Percentiles rank a stretch among this genome's conserved stretches.
phyloP scores from a whole-genome alignment of 2,329 filamentous ascomycete species.

The Claviceps humidiphila region DNA sequence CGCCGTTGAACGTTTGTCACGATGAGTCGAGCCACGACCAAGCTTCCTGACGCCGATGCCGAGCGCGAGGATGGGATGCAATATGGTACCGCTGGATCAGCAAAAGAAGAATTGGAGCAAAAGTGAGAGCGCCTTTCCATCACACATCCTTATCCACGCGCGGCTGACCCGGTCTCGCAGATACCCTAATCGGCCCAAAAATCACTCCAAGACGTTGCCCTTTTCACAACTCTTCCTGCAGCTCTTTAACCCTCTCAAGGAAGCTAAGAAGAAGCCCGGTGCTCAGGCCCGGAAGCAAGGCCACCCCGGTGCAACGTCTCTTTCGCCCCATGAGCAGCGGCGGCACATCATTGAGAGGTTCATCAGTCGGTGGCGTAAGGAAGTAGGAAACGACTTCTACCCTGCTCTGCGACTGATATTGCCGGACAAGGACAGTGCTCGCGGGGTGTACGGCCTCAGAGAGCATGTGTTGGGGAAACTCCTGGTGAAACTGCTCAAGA shows the following conservation, averaged over 20 bases:
- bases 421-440: constrained; percentile 83
- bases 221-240: constrained; percentile 68
- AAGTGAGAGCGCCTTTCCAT: constrained; percentile 19
- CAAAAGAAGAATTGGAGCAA: constrained; percentile 29
- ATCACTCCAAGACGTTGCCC: constrained; percentile 63
- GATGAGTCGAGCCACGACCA: constrained; percentile 9
- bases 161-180: constrained; percentile 24
- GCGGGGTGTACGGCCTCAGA: constrained; percentile 87
- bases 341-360: constrained; percentile 75
- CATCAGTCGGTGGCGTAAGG: constrained; percentile 71
- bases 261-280: constrained; percentile 63
- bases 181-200: constrained; percentile 71
- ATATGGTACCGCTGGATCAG: constrained; percentile 28
- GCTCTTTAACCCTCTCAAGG: constrained; percentile 68
- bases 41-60: constrained; percentile 26
- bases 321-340: constrained; percentile 64
- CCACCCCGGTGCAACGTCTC: constrained; percentile 41
- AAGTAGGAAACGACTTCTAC: constrained; percentile 87
- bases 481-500: constrained; percentile 84
- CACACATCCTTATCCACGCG: background rate
- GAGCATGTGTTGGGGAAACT: constrained; percentile 83
- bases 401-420: constrained; percentile 84
- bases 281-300: constrained; percentile 44
- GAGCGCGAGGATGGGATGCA: constrained; percentile 38
- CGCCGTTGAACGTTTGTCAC: background rate